Evolutionary conservation across 805 yeast genomes (phyloP).

Genomic region (Zygosaccharomyces pseudorouxii): DNA sequence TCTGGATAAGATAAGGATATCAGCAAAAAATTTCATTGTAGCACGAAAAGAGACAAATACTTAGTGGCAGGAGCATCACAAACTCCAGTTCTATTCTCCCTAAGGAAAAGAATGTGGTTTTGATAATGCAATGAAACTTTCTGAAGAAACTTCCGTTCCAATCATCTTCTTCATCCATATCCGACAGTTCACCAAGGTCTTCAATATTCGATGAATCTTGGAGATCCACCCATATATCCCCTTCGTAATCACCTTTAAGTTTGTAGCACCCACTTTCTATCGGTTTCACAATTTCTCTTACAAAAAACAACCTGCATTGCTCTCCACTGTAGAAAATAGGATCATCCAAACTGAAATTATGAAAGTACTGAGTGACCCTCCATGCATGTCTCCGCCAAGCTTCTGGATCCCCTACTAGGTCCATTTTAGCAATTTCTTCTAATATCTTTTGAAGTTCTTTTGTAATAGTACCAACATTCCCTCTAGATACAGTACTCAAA

Average conservation of each 20-base stretch:
- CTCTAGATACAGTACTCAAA: no score
- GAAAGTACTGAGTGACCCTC: no score
- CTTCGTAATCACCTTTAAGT: neutral
- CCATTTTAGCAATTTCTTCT: neutral
- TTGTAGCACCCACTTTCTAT: neutral
- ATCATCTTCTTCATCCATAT: neutral
- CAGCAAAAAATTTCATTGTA: no score
- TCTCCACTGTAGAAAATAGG: slow-evolving; percentile 7
- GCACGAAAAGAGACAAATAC: no score
- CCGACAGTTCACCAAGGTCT: neutral
- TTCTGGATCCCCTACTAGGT: slow-evolving; percentile 1
- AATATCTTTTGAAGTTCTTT: slow-evolving; percentile 4
- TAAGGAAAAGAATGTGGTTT: neutral
- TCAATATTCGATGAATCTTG: slow-evolving; percentile 2
- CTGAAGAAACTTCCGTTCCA: neutral
- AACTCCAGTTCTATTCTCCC: neutral
- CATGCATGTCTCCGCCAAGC: slow-evolving; percentile 4
- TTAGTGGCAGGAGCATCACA: no score
- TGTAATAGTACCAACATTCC: neutral
- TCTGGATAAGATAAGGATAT: no score
- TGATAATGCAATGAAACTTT: neutral
- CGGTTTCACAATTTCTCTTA: slow-evolving; percentile 4
- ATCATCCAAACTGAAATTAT: no score
- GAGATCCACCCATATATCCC: neutral
- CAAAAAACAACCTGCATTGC: neutral